Evolutionary conservation across 805 yeast species (phyloP).

Genomic region (Isabelozyma gotoi): DNA sequence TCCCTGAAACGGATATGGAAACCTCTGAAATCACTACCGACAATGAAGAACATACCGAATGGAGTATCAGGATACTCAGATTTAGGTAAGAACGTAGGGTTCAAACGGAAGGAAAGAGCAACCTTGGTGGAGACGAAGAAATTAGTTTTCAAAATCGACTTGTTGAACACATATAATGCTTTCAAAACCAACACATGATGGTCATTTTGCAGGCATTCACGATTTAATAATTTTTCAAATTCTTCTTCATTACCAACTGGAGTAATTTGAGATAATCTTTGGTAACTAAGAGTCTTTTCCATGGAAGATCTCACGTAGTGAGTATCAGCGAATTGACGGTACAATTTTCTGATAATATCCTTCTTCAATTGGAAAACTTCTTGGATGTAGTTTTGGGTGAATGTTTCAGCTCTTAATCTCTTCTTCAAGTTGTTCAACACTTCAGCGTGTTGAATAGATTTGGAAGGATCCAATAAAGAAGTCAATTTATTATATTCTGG

Average conservation of each 20-base stretch:
- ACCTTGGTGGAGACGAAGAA: conserved; percentile 92
- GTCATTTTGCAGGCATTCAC: conserved; percentile 78
- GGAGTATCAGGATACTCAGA: conserved; percentile 91
- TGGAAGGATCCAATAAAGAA: conserved; percentile 59
- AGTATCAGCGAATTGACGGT: conserved; percentile 86
- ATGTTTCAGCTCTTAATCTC: conserved; percentile 89
- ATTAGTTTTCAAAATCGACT: conserved; percentile 86
- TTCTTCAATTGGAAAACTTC: conserved; percentile 72
- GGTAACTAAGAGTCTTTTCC: conserved; percentile 82
- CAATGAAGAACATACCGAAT: conserved; percentile 91
- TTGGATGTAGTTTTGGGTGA: conserved; percentile 78
- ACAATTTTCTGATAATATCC: conserved; percentile 75
- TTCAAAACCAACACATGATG: conserved; percentile 74
- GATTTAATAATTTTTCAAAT: conserved; percentile 63
- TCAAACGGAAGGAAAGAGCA: conserved; percentile 88
- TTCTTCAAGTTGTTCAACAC: conserved; percentile 78
- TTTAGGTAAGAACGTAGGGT: conserved; percentile 80
- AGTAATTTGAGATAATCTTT: conserved; percentile 74
- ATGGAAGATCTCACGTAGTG: conserved; percentile 76
- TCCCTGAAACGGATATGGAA: conserved; percentile 97
- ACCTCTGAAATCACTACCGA: conserved; percentile 95
- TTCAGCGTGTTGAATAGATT: conserved; percentile 68
- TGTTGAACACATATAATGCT: conserved; percentile 82
- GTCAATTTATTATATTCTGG: conserved; percentile 78
- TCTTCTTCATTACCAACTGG: conserved; percentile 76